Evolutionary conservation across 2,329 filamentous ascomycete species (phyloP).

Genomic region (Neopestalotiopsis sp.): DNA sequence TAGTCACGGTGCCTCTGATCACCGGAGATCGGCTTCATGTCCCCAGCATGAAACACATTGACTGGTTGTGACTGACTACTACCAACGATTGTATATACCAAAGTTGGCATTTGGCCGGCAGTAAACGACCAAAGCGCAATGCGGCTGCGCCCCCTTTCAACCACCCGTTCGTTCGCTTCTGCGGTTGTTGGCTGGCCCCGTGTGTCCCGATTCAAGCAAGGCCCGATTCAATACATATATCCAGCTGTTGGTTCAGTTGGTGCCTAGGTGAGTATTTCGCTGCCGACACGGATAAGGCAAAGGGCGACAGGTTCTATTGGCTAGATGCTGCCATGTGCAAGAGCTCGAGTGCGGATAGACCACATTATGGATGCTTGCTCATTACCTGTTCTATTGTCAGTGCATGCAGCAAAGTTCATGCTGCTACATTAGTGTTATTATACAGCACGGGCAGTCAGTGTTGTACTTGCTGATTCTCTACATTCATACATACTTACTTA

Average conservation of each 20-base stretch:
- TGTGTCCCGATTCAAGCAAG: background rate
- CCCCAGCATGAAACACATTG: background rate
- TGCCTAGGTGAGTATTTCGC: background rate
- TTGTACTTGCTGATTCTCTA: background rate
- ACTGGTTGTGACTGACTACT: background rate
- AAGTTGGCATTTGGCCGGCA: background rate
- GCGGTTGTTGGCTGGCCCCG: background rate
- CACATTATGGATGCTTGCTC: constrained; percentile 1
- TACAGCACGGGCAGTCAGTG: background rate
- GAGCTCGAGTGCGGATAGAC: background rate
- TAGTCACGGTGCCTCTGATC: background rate
- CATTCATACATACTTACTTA: background rate
- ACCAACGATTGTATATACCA: background rate
- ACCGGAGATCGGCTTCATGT: background rate
- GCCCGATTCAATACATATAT: background rate
- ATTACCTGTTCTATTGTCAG: constrained; percentile 4
- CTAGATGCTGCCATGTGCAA: background rate
- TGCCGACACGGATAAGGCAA: constrained; percentile 5
- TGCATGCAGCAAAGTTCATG: background rate
- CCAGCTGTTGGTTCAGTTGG: background rate
- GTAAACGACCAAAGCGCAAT: background rate
- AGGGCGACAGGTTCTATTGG: constrained; percentile 2
- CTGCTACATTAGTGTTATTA: background rate
- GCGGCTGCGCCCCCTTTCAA: background rate
- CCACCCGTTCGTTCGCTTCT: background rate